Evolutionary conservation across 805 yeast species (phyloP).

Genomic region (Wickerhamiella slavikovae): DNA sequence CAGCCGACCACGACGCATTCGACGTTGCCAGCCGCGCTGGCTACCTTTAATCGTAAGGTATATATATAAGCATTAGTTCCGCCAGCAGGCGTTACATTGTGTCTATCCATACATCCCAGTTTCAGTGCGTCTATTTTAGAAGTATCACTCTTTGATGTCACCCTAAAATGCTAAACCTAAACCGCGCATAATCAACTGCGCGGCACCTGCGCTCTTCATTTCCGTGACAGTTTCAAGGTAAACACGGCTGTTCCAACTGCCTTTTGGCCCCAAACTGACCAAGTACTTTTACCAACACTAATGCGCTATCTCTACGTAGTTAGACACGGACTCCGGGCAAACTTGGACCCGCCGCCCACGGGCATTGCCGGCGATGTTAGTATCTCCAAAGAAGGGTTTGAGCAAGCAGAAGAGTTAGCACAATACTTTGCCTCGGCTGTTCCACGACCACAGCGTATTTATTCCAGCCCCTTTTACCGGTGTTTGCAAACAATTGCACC

Average conservation of each 20-base stretch:
- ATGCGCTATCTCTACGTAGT: no score
- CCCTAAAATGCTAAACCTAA: no score
- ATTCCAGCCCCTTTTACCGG: slow-evolving; percentile 73
- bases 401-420: slow-evolving; percentile 69
- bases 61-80: not conserved
- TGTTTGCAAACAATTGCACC: slow-evolving; percentile 72
- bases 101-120: no score
- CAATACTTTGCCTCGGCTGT: slow-evolving; percentile 28
- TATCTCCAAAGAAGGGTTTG: slow-evolving; percentile 69
- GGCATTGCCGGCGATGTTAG: slow-evolving; percentile 83
- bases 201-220: no score
- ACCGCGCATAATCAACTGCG: no score
- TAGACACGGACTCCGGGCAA: slow-evolving; percentile 86
- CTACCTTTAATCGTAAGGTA: slow-evolving; percentile 47
- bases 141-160: no score
- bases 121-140: no score
- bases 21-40: slow-evolving; percentile 99
- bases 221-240: no score
- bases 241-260: no score
- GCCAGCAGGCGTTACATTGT: no score
- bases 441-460: slow-evolving; percentile 49
- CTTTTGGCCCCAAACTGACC: no score
- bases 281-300: no score
- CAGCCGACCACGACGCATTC: slow-evolving; percentile 98
- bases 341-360: slow-evolving; percentile 49